phyloP scores from a whole-genome alignment of 441 rosid genomes.

The Populus hybrid region DNA sequence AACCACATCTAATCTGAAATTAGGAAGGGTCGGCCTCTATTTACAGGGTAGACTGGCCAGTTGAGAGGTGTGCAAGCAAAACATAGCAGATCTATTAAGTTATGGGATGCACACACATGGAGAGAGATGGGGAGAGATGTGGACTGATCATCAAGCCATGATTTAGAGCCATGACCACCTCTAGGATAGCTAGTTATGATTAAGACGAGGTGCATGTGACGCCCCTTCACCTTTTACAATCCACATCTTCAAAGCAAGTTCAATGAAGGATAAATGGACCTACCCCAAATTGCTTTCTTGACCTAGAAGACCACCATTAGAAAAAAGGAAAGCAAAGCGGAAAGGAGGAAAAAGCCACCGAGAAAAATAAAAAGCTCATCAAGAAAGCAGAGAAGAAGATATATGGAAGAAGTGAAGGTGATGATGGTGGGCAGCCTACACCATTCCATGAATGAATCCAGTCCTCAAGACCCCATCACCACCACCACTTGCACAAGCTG shows the following conservation, averaged over 20 bases:
- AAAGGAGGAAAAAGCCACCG: background rate
- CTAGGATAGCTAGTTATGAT: slow-evolving; percentile 7
- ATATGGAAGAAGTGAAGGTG: slow-evolving; percentile 37
- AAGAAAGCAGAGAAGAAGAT: slow-evolving; percentile 16
- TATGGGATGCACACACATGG: no score
- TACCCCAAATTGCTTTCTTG: slow-evolving; percentile 34
- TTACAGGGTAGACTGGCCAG: no score
- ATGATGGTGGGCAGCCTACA: slow-evolving; percentile 38
- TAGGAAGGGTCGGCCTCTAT: background rate
- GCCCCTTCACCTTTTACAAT: slow-evolving; percentile 4
- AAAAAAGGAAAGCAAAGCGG: slow-evolving; percentile 12
- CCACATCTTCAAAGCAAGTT: slow-evolving; percentile 15
- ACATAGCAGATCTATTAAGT: background rate
- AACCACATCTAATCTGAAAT: background rate
- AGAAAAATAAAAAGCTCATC: slow-evolving; percentile 14
- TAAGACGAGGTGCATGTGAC: slow-evolving; percentile 16
- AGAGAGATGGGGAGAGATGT: background rate
- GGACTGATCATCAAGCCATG: slow-evolving; percentile 1
- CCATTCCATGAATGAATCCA: slow-evolving; percentile 19
- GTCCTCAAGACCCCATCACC: slow-evolving; percentile 31
- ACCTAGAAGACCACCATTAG: slow-evolving; percentile 28
- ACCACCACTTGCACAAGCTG: slow-evolving; percentile 50
- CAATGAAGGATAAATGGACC: slow-evolving; percentile 11
- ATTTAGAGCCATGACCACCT: background rate
- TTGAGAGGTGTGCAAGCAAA: background rate